Base-by-base conservation (phyloP, 2,329 filamentous ascomycete species). In the Chaetothyriales sp. region DNA sequence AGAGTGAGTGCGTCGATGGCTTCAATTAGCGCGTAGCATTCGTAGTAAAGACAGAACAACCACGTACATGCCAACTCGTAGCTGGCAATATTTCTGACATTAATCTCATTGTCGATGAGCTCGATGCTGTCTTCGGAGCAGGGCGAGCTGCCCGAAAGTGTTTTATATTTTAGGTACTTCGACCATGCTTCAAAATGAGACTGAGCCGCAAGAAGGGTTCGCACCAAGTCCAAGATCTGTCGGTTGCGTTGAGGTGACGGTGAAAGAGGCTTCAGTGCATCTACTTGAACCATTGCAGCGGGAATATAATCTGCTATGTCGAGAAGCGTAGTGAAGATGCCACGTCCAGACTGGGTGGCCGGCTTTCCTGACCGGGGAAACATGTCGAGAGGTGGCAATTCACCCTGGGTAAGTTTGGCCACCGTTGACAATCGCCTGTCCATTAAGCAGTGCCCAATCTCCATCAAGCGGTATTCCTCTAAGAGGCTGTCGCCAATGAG, bases 401-500 rank as follows among this genome's bases (percentile, higher is more conserved):
- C 37, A 37, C 8, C 15, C n/a, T 15, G 18, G 9, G 15, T 9
- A n/a, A 46, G 20, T 43, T 25, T 25, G 22, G 22, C 6, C 22
- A 25, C 22, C 22, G 40, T 19, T 10, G 50, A 51, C 7, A 43
- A n/a, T 29, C 33, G 44, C 48, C 45, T n/a, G n/a, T 37, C 6
- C 19, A 33, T 7, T 9, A 52, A 25, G 37, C 50, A 49, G 33
- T 25, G 25, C 10, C 46, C 25, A 25, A 53, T 50, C 29, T 55
- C 50, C 18, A 51, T 28, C 8, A 52, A 40, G 5, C 53, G 53
- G 43, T 53, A 50, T 15, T 55, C 53, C 28, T 53, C 51, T 13
- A 55, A 43, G 7, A 55, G 43, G 19, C 25, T 22, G 18, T 40
- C 18, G 28, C 47, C 51, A 13, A 47, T 19, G 15, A 53, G 37